These are phyloP conservation scores for Citrus maxima DNA, from an alignment of 345 rosid species.

Conservation along the genomic window DNA sequence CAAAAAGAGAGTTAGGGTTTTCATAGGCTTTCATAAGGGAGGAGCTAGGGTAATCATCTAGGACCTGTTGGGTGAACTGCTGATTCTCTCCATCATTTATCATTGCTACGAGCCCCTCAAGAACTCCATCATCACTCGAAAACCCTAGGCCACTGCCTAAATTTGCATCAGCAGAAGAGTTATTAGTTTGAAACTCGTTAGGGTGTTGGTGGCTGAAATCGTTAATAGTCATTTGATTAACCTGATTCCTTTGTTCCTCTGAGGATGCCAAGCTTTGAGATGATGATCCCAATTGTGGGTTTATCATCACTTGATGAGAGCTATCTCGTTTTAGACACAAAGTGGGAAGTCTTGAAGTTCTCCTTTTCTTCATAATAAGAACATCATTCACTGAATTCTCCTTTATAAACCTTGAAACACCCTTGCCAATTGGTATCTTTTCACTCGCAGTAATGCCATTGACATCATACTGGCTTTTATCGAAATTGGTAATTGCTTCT, in stretches of 20 bases:
- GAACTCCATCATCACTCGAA: too few species aligned
- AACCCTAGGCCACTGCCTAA: too few species aligned
- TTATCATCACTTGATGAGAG: background rate
- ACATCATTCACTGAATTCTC: background rate
- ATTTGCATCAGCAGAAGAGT: background rate
- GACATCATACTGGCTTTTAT: conserved; percentile 16
- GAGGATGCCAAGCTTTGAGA: background rate
- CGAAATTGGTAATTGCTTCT: conserved; percentile 27
- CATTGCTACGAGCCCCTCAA: background rate
- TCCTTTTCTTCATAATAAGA: background rate
- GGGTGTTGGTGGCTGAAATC: background rate
- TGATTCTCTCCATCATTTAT: background rate
- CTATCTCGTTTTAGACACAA: background rate
- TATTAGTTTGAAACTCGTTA: too few species aligned
- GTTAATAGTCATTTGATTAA: background rate
- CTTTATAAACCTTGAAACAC: conserved; percentile 23
- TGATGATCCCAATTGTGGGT: too few species aligned
- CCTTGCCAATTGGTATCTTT: conserved; percentile 21
- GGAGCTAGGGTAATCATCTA: background rate
- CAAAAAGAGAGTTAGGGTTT: too few species aligned
- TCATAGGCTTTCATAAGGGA: background rate
- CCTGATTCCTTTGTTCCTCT: background rate
- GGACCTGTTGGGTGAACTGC: background rate
- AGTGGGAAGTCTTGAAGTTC: background rate
- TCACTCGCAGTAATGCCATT: background rate